Evolutionary conservation across 2,329 filamentous ascomycete genomes (phyloP).

Genomic region (Ceratocystis colombiana): DNA sequence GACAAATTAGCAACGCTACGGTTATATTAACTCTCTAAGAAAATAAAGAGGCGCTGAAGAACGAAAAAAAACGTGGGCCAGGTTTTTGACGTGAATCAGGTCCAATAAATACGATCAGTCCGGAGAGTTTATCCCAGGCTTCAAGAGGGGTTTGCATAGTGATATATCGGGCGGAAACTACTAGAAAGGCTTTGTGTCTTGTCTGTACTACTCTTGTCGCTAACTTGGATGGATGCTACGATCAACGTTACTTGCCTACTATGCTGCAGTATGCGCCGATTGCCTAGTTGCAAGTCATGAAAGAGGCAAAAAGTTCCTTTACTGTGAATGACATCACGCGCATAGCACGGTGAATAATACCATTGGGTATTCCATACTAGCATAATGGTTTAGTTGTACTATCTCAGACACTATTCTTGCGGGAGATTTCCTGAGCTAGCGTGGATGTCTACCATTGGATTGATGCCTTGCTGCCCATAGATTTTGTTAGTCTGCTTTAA

Average conservation of each 20-base stretch:
- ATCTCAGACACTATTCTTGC: too few species aligned
- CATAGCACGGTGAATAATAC: too few species aligned
- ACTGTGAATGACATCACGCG: too few species aligned
- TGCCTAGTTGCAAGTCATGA: too few species aligned
- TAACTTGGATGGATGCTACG: too few species aligned
- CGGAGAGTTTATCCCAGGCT: slow-evolving; percentile 2
- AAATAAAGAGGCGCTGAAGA: neutral
- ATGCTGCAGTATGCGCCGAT: neutral
- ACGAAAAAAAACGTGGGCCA: neutral
- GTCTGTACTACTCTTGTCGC: neutral
- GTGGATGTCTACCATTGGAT: neutral
- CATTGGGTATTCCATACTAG: too few species aligned
- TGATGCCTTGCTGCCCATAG: neutral
- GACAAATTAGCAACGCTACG: neutral
- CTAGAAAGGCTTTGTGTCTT: neutral
- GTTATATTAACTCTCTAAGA: neutral
- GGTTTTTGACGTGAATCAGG: neutral
- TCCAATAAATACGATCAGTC: neutral
- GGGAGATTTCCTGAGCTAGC: neutral
- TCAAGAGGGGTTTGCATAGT: neutral
- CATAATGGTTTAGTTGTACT: too few species aligned
- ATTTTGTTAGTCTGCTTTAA: neutral
- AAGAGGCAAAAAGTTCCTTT: too few species aligned
- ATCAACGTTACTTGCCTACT: neutral
- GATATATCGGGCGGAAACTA: neutral